phyloP scores from a whole-genome alignment of 768 basidiomycete species.

The Mycena capillaripes region DNA sequence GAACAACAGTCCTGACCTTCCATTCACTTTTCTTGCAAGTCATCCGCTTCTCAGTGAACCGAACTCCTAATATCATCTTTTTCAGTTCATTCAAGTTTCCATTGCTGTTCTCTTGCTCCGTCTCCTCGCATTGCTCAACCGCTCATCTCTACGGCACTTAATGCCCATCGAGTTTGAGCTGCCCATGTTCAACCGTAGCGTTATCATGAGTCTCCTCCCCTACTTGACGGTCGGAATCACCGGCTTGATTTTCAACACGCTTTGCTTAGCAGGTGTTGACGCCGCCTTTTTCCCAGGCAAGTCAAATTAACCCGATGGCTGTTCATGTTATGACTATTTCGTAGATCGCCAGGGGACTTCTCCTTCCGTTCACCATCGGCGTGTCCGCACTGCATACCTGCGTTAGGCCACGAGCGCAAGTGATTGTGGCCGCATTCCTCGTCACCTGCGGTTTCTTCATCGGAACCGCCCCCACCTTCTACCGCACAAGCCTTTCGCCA shows the following conservation, averaged over 20 bases:
- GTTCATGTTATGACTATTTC: background rate
- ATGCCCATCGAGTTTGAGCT: conserved; percentile 50
- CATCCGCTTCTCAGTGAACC: conserved; percentile 25
- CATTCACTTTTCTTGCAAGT: conserved; percentile 58
- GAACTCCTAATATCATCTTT: conserved; percentile 31
- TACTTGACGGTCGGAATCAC: conserved; percentile 60
- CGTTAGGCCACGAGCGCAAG: conserved; percentile 1
- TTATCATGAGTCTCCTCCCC: conserved; percentile 54
- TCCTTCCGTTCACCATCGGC: conserved; percentile 30
- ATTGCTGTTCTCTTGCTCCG: conserved; percentile 64
- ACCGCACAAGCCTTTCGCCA: background rate
- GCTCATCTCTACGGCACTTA: background rate
- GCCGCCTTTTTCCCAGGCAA: conserved; percentile 32
- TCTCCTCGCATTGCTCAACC: conserved; percentile 47
- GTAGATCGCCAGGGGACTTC: conserved; percentile 29
- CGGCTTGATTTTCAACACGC: conserved; percentile 68
- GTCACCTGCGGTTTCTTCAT: conserved; percentile 33
- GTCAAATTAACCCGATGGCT: conserved; percentile 32
- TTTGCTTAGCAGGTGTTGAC: conserved; percentile 55
- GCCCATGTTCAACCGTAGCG: conserved; percentile 51
- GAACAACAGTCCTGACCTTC: conserved; percentile 60
- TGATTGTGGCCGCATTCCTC: conserved; percentile 15
- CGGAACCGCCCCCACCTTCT: conserved; percentile 22
- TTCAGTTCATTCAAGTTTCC: conserved; percentile 55
- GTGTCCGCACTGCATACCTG: conserved; percentile 11